Conservation (phyloP, 768 basidiomycete species). For the Strobilomyces echinocephalus region DNA sequence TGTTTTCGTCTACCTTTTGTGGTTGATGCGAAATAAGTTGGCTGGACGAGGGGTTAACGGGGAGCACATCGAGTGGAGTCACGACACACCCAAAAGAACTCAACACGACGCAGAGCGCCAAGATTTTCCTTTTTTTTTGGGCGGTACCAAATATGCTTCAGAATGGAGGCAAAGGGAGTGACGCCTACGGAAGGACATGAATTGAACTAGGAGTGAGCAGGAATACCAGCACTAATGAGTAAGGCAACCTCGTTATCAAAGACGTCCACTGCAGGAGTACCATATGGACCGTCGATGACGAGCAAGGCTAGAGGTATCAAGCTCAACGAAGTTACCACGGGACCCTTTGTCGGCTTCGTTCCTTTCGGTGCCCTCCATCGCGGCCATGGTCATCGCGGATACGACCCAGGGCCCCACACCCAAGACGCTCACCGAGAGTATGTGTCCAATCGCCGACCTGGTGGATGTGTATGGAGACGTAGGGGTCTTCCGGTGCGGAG, state of each 20-base stretch:
- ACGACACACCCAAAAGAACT: constrained; percentile 93
- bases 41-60: constrained; percentile 42
- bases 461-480: constrained; percentile 87
- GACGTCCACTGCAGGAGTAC: constrained; percentile 89
- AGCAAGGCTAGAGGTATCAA: constrained; percentile 48
- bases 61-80: constrained; percentile 33
- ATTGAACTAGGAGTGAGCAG: background rate
- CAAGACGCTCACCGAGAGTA: constrained; percentile 80
- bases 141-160: constrained; percentile 95
- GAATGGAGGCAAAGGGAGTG: constrained; percentile 90
- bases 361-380: constrained; percentile 73
- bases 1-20: constrained; percentile 78
- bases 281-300: constrained; percentile 86
- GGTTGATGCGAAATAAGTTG: constrained; percentile 89
- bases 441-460: constrained; percentile 90
- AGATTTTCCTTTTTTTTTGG: constrained; percentile 74
- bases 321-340: constrained; percentile 80
- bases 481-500: constrained; percentile 91
- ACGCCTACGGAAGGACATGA: constrained; percentile 48
- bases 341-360: constrained; percentile 40
- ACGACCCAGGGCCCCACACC: constrained; percentile 75
- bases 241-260: constrained; percentile 83
- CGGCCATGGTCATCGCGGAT: constrained; percentile 70
- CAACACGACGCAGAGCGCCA: constrained; percentile 79
- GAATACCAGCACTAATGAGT: constrained; percentile 88